These are phyloP conservation scores for Lenzites betulinus DNA, from an alignment of 768 basidiomycete genomes.

Conservation along the genomic window DNA sequence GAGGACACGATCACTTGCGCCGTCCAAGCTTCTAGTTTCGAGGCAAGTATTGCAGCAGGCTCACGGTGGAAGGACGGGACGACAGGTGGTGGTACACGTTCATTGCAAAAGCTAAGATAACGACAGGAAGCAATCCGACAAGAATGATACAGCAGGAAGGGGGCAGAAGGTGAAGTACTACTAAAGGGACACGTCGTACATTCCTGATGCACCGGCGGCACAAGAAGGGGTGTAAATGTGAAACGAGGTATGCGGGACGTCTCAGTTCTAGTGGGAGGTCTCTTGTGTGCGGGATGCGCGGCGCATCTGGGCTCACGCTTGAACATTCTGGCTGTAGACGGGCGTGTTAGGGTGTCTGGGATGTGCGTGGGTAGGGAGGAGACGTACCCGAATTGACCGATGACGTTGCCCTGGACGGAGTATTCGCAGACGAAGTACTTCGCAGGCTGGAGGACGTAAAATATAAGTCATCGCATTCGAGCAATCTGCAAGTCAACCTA, in stretches of 20 bases:
- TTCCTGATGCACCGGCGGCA: conserved; percentile 24
- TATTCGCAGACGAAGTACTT: conserved; percentile 74
- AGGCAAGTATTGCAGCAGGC: too few species aligned
- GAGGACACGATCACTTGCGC: too few species aligned
- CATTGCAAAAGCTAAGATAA: not conserved
- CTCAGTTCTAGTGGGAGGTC: not conserved
- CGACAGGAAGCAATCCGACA: conserved; percentile 3
- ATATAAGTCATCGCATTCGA: not conserved
- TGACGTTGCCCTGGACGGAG: conserved; percentile 61
- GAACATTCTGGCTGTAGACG: conserved; percentile 34
- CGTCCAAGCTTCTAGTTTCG: too few species aligned
- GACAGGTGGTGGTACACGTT: conserved; percentile 5
- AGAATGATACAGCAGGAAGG: conserved; percentile 19
- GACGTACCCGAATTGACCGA: conserved; percentile 61
- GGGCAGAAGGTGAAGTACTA: conserved; percentile 1
- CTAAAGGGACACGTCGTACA: conserved; percentile 19
- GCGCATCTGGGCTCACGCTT: conserved; percentile 17
- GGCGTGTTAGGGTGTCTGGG: not conserved
- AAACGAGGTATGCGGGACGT: not conserved
- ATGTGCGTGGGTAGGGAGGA: not conserved
- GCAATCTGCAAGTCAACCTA: conserved; percentile 33
- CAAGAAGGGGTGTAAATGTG: conserved; percentile 4
- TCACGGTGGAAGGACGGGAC: too few species aligned
- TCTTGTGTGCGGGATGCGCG: not conserved
- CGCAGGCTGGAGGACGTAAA: conserved; percentile 41